Evolutionary conservation across 805 yeast genomes (phyloP), one percentile per base, ranked within the genome.

Genomic region (Barnettozyma sp.): DNA sequence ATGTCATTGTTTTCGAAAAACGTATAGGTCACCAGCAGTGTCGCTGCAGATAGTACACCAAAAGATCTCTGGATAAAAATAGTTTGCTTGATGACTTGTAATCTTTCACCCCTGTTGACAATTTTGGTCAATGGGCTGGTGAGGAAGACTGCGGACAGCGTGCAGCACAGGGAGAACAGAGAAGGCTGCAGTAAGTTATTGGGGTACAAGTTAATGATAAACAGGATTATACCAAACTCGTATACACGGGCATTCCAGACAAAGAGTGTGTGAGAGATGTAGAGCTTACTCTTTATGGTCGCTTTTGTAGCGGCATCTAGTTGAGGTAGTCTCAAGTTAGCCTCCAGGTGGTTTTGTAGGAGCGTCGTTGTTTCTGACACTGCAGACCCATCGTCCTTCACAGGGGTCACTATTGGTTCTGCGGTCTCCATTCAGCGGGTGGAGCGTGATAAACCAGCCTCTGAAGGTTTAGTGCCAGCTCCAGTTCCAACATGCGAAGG

Each of bases 241-340:
- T 62, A 63, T n/a, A 57, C 50, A 7, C 68, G 50, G 16, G 59
- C 45, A 43, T 63, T 63, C 66, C 67, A 62, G 11, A 63, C 55
- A 15, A 62, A 63, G 9, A 63, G 48, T 14, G 46, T 43, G 36
- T 63, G 68, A 4, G 65, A 61, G 7, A 53, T 30, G 40, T 58
- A 60, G 3, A 48, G 32, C 25, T 40, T 41, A 3, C 13, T 20
- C 16, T 41, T 34, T 7, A 42, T 33, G 11, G 7, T 14, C 5
- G n/a, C 10, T 17, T 36, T 39, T n/a, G 21, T 12, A 1, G 26
- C 17, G 3, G 23, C 7, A 18, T 30, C 26, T 12, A 34, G 21
- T 11, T 15, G 22, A 16, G 30, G 16, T 14, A 8, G n/a, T 9
- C 9, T 9, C 14, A 16, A 4, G 11, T 20, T 8, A n/a, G 16